These are phyloP conservation scores for Sisymbrium altissimum DNA, from an alignment of 345 rosid genomes.

Conservation along the genomic window DNA sequence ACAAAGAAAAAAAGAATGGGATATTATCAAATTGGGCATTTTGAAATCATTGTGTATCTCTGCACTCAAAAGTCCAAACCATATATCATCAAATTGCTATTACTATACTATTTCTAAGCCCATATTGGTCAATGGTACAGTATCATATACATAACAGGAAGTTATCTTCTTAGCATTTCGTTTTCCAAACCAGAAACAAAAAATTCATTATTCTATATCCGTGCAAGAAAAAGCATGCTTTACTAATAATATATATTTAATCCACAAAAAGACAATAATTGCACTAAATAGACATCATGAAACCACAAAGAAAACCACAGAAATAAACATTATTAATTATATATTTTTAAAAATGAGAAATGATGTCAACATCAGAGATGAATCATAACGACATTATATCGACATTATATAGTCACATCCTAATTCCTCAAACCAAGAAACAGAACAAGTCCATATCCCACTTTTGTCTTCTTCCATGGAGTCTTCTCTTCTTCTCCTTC, in stretches of 20 bases:
- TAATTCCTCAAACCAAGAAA: slow-evolving; percentile 14
- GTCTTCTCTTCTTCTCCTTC: slow-evolving; percentile 3
- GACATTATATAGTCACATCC: slow-evolving; percentile 8
- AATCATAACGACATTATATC: slow-evolving; percentile 13
- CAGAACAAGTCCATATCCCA: not conserved
- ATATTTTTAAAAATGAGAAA: not conserved
- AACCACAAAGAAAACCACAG: not conserved
- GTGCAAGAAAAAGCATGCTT: not conserved
- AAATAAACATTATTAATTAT: slow-evolving; percentile 9
- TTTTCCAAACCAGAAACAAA: not conserved
- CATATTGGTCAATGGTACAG: not conserved
- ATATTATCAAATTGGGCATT: no score
- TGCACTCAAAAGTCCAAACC: not conserved
- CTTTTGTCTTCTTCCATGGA: slow-evolving; percentile 13
- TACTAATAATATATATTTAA: not conserved
- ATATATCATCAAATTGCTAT: not conserved
- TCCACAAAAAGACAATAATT: not conserved
- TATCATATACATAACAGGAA: not conserved
- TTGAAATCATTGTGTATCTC: not conserved
- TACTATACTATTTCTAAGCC: not conserved
- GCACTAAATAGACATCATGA: slow-evolving; percentile 3
- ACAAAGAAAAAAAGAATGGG: not conserved
- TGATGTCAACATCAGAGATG: slow-evolving; percentile 23
- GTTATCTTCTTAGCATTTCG: not conserved
- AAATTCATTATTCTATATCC: not conserved